Base-by-base conservation (phyloP, 148 eudicot species). In the Gaultheria prostrata region DNA sequence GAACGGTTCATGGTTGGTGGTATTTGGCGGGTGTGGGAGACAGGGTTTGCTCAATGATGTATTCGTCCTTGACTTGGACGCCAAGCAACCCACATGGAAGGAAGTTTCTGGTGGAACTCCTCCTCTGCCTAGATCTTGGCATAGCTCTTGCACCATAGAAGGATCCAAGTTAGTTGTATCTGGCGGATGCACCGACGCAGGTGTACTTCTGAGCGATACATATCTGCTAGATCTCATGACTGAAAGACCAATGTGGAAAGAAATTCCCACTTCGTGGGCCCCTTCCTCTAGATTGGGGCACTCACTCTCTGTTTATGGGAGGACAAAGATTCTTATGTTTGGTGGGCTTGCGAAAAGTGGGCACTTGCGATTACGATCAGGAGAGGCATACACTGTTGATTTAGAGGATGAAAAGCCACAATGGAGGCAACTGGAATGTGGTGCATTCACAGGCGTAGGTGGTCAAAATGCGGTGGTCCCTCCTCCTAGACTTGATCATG, bases 161-260 rank as follows among this genome's bases (percentile, higher is more conserved):
- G 98, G 98, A 57, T 91, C 98, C 63, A 95, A 93, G 86, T 83
- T 95, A 65, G 95, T 95, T 2, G 92, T 95, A 21, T 95, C 97
- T 0, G 98, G 98, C 54, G 98, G 98, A 39, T 93, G 98, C 87
- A 88, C 97, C 0, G 97, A 95, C 78, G 93, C 95, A 0, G 97
- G 98, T 20, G 92, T 90, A 33, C 94, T 95, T 49, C 92, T 95
- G 6, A 93, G 94, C 59, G 98, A 95, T 84, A 93, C 89, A 0
- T 89, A 83, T 81, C 82, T 91, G 76, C 84, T 95, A 17, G 98
- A 95, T 86, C 96, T 94, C 78, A 86, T 88, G 3, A 89, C 80
- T 50, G 90, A 93, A 28, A 88, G 89, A 45, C 96, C 98, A 3
- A 86, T 79, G 15, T 94, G 96, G 98, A 93, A 71, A 79, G 96